Percentiles rank a stretch among this genome's conserved stretches.
Evolutionary conservation across 1,139 yeast genomes (phyloP).

Genomic region (Blastobotrys ciferrii): DNA sequence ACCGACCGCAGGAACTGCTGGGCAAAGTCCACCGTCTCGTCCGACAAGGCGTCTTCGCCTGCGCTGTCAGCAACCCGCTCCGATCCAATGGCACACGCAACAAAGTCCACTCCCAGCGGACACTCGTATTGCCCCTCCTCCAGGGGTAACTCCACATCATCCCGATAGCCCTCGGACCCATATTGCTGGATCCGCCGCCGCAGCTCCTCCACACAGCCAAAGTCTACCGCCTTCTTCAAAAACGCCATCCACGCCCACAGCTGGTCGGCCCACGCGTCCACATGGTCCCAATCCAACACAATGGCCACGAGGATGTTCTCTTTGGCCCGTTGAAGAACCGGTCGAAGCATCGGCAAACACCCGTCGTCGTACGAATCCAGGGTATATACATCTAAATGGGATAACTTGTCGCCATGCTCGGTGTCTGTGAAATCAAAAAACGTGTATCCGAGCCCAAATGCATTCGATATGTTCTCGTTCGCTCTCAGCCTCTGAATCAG

Average conservation of each 20-base stretch:
- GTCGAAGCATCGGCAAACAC: slow-evolving; percentile 8
- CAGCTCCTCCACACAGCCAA: slow-evolving; percentile 17
- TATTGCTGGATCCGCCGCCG: slow-evolving; percentile 25
- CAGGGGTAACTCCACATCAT: slow-evolving; percentile 31
- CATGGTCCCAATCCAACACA: slow-evolving; percentile 28
- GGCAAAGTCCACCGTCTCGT: slow-evolving; percentile 40
- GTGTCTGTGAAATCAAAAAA: slow-evolving; percentile 36
- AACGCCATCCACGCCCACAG: slow-evolving; percentile 26
- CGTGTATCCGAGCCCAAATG: slow-evolving; percentile 38
- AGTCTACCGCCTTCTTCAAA: slow-evolving; percentile 18
- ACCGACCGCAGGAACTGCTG: slow-evolving; percentile 58
- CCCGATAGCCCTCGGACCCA: slow-evolving; percentile 13
- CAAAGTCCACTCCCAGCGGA: slow-evolving; percentile 36
- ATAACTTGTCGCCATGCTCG: slow-evolving; percentile 32
- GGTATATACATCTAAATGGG: slow-evolving; percentile 38
- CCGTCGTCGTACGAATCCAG: slow-evolving; percentile 20
- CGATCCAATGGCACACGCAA: slow-evolving; percentile 31
- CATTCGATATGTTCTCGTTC: slow-evolving; percentile 30
- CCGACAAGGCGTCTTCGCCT: slow-evolving; percentile 21
- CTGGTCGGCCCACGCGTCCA: slow-evolving; percentile 25
- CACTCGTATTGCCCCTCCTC: slow-evolving; percentile 35
- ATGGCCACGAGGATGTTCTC: slow-evolving; percentile 22
- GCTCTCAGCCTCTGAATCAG: slow-evolving; percentile 19
- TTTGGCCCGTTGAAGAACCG: slow-evolving; percentile 5
- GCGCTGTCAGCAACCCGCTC: slow-evolving; percentile 19